Base-by-base conservation (phyloP, 768 basidiomycete genomes). In the Mycena rosella region DNA sequence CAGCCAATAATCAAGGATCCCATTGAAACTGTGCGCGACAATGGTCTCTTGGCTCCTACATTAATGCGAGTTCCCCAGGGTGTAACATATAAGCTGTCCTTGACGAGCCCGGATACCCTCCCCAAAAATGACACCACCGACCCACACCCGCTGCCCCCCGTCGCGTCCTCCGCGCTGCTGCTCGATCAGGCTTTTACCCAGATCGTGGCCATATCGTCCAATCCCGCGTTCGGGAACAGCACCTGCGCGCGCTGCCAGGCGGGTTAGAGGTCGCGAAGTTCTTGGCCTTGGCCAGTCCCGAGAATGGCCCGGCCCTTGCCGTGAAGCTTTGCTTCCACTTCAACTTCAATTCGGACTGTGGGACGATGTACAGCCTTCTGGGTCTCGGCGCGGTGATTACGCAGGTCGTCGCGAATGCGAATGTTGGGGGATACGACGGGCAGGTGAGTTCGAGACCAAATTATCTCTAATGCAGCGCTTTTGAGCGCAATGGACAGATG, bases 1-100 rank as follows among this genome's bases (percentile, higher is more conserved):
- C 92, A 94, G 77, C 92, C 92, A n/a, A 84, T 92, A 65, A 85
- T 94, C 40, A 87, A 91, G 17, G 92, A 94, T 74, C 89, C 91
- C 11, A 86, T 92, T 34, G 65, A 71, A 51, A 84, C 85, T 29
- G 92, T 91, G 56, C 55, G 78, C 61, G n/a, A 38, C 15, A 38
- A 36, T 20, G 57, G 62, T 67, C 73, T 74, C 52, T 64, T 49
- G 7, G 38, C 38, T 42, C 51, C 52, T 29, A 36, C 34, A 44
- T 58, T 4, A 48, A 55, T 45, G 47, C 32, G 48, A 27, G n/a
- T 42, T 56, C 32, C 38, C 65, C 59, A 91, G 90, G 85, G 89
- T 74, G 71, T 83, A 71, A 83, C 80, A 5, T 94, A 89, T 72
- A 52, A 52, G 1, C 77, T 84, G 27, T 75, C 80, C n/a, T 80